These are phyloP conservation scores for Carex arenaria DNA, from an alignment of 202 grass and related monocot genomes.

Conservation along the genomic window DNA sequence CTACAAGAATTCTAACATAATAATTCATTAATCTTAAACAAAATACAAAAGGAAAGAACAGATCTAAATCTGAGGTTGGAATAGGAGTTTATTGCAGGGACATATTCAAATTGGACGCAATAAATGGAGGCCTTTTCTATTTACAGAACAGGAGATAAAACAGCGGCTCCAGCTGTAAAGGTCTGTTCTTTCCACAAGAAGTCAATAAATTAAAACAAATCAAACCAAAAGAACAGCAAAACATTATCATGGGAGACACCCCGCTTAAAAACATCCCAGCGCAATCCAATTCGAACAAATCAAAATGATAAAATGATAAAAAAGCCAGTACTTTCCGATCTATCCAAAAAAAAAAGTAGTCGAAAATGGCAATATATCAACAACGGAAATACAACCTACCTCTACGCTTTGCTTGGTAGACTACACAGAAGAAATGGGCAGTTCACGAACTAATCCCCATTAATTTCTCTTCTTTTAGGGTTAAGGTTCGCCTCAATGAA, in stretches of 20 bases:
- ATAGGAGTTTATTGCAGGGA: conserved; percentile 19
- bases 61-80: conserved; percentile 22
- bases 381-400: background rate
- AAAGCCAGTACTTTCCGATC: background rate
- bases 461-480: background rate
- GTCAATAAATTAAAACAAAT: background rate
- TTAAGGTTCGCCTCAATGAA: background rate
- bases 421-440: background rate
- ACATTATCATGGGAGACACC: background rate
- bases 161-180: conserved; percentile 21
- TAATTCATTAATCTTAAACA: conserved; percentile 6
- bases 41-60: background rate
- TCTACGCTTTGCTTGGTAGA: background rate
- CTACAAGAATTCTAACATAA: conserved; percentile 3
- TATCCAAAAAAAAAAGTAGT: background rate
- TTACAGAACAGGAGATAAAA: conserved; percentile 12
- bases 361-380: background rate
- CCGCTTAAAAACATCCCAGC: background rate
- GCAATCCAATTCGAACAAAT: background rate
- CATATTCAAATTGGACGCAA: background rate
- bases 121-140: conserved; percentile 19
- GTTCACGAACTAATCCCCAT: background rate
- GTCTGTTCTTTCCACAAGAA: conserved; percentile 6
- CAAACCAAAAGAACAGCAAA: conserved; percentile 2
- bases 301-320: background rate